phyloP scores from a whole-genome alignment of 495 filamentous ascomycete species.

The Aspergillus indologenus region DNA sequence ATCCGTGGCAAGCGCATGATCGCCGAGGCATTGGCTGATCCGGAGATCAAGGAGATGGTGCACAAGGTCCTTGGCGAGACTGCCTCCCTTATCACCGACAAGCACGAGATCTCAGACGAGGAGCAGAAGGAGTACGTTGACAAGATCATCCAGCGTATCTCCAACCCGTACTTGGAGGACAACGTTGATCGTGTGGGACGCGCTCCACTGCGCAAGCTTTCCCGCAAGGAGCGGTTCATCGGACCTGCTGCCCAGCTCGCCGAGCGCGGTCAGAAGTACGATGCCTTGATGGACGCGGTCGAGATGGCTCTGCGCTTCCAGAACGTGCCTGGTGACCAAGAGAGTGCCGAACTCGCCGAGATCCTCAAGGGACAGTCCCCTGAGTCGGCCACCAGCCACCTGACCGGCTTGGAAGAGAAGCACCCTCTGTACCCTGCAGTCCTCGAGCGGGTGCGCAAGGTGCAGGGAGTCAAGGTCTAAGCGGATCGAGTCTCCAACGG shows the following conservation, averaged over 20 bases:
- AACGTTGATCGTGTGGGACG: conserved; percentile 92
- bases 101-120: conserved; percentile 71
- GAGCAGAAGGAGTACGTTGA: conserved; percentile 89
- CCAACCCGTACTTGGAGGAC: conserved; percentile 92
- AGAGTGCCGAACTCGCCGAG: conserved; percentile 77
- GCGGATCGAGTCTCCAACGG: not conserved
- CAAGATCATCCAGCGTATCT: conserved; percentile 87
- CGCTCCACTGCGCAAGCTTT: conserved; percentile 88
- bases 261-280: conserved; percentile 66
- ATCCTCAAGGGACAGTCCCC: conserved; percentile 67
- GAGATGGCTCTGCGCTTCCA: conserved; percentile 92
- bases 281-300: conserved; percentile 68
- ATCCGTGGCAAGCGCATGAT: conserved; percentile 77
- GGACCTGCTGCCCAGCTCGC: conserved; percentile 83
- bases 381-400: conserved; percentile 66
- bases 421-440: conserved; percentile 73
- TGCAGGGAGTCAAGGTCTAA: conserved; percentile 57
- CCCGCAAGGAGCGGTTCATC: conserved; percentile 91
- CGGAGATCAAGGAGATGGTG: conserved; percentile 70
- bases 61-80: conserved; percentile 76
- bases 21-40: conserved; percentile 72
- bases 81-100: conserved; percentile 74
- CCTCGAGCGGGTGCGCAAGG: conserved; percentile 69
- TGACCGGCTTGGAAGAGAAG: conserved; percentile 68
- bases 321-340: conserved; percentile 83